phyloP scores from a whole-genome alignment of 139 green algal species.

The Bryopsis sp. region DNA sequence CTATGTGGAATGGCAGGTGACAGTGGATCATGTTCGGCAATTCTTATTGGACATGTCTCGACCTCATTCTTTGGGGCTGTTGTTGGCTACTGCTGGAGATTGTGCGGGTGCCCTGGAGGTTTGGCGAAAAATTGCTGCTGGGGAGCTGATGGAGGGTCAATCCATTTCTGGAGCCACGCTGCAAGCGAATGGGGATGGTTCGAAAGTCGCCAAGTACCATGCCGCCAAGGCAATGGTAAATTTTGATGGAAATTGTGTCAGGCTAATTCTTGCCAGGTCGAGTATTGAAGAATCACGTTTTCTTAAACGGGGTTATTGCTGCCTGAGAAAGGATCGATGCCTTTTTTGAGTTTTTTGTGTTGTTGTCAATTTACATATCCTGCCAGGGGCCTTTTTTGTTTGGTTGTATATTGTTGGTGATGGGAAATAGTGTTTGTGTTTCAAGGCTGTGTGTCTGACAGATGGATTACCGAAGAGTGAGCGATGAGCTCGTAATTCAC shows the following conservation, averaged over 20 bases:
- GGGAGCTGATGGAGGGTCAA: background rate
- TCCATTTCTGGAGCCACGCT: background rate
- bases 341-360: background rate
- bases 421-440: background rate
- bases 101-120: background rate
- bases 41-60: background rate
- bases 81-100: background rate
- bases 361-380: background rate
- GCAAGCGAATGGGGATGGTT: background rate
- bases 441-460: background rate
- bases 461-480: background rate
- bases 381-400: background rate
- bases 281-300: background rate
- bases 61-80: background rate
- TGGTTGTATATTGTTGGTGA: background rate
- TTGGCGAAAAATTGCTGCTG: background rate
- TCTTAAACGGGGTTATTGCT: too few relatives aligned
- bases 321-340: too few relatives aligned
- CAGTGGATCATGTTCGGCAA: background rate
- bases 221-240: background rate
- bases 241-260: background rate
- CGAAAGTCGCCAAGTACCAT: slow-evolving; percentile 1
- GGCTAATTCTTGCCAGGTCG: too few relatives aligned
- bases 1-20: too few relatives aligned
- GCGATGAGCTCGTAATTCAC: background rate